Base-by-base conservation (phyloP, 768 basidiomycete species). In the Panus rudis region DNA sequence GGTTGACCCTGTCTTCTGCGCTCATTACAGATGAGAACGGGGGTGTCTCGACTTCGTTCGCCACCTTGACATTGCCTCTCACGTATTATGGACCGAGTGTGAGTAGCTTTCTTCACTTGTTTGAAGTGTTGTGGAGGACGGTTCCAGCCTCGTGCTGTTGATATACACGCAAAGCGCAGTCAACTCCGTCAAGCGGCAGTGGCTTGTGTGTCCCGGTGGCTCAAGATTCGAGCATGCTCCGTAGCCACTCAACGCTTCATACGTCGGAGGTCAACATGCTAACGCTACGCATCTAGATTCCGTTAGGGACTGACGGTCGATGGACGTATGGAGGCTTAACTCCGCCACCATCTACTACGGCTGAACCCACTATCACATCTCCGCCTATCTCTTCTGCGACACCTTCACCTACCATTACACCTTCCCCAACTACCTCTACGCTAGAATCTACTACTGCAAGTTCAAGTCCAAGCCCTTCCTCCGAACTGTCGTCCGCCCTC, bases 21-120 rank as follows among this genome's bases (percentile, higher is more conserved):
- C 63, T 76, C 23, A 57, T 79, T 37, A 77, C 76, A 6, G 68
- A 78, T 54, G 63, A 67, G 3, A 67, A 65, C 40, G 84, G 82
- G 38, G 62, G 63, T 17, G 52, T 78, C 42, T 67, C 75, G 37
- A 85, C 82, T 12, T 67, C 70, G 32, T 79, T 77, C 20, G 69
- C 64, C 24, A 64, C 82, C 8, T 53, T 85, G 21, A 76, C 71
- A 51, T 57, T 89, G 39, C 84, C 88, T 30, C 64, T 88, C 51
- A 89, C 87, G 0, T 91, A 90, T 63, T 87, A 75, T 51, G 88
- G 88, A 23, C 85, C 88, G 41, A 80, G 81, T 60, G 86, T 89
- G 57, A 75, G 85, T 75, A 3, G n/a, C 11, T 41, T 21, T 46
- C 23, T 14, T 38, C 41, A 10, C 16, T 37, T n/a, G n/a, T n/a